Evolutionary conservation across 2,329 filamentous ascomycete species (phyloP), one percentile per base, ranked within the genome.

Genomic region (Xylaria sp.): DNA sequence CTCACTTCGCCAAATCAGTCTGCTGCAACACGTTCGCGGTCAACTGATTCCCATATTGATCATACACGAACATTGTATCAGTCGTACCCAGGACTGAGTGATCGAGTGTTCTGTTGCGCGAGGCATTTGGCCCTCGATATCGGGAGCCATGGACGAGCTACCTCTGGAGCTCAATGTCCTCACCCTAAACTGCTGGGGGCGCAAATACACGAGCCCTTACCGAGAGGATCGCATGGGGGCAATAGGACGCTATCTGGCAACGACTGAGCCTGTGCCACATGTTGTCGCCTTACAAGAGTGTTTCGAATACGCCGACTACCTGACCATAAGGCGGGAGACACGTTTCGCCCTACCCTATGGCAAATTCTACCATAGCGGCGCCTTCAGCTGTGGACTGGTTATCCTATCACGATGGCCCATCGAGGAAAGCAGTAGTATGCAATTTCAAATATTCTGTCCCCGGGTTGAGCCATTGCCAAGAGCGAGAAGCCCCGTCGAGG

Each of bases 211-310:
- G 77, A 91, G 94, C 61, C 90, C 91, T 73, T 88, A 92, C 74
- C 93, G 94, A 73, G 84, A 87, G 72, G 91, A 92, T 75, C 93
- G 96, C 52, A 87, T 98, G 60, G 82, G 86, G 36, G 93, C 97
- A 79, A 98, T 98, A 77, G 95, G 94, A 63, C 90, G 88, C 72
- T 92, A 92, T 72, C 87, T 98, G 71, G 91, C 93, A 72, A 80
- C 85, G 51, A 86, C 89, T 66, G 82, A 86, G 20, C 92, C 92
- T 0, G 79, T 86, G 10, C 94, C 94, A 33, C 88, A 97, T 71
- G 94, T 98, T 76, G 94, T 98, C 70, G 93, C 92, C n/a, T 85
- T 98, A 18, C 95, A 98, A 82, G 95, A 98, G 85, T 97, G 93
- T 83, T 99, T 93, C 91, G 94, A 92, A 2, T 91, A 94, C 76